Conservation (phyloP, 2,329 filamentous ascomycete genomes). For the Nothopassalora personata region DNA sequence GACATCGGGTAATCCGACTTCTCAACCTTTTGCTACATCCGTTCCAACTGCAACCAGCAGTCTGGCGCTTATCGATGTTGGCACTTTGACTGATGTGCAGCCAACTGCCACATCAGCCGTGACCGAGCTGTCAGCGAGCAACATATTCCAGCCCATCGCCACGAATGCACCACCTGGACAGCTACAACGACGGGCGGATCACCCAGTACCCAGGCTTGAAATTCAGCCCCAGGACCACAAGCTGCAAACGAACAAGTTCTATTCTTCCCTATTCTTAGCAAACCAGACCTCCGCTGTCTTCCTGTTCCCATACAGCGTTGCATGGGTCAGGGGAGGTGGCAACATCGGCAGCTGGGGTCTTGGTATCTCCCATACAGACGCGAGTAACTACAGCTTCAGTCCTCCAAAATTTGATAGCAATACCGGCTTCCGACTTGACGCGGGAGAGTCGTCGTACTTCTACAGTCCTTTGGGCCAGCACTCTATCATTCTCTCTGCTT, state of each 20-base stretch:
- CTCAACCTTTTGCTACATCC: conserved; percentile 29
- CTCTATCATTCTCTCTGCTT: conserved; percentile 72
- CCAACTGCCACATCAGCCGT: conserved; percentile 25
- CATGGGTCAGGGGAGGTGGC: conserved; percentile 46
- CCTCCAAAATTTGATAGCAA: conserved; percentile 27
- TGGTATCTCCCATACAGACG: conserved; percentile 67
- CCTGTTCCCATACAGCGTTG: conserved; percentile 56
- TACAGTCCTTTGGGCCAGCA: conserved; percentile 78
- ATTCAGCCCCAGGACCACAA: conserved; percentile 40
- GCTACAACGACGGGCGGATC: conserved; percentile 35
- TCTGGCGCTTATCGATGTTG: conserved; percentile 29
- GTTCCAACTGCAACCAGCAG: conserved; percentile 21
- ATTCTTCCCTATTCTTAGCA: conserved; percentile 70
- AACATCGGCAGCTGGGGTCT: conserved; percentile 69
- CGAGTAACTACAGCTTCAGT: conserved; percentile 50
- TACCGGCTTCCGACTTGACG: conserved; percentile 29
- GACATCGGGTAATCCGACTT: conserved; percentile 23
- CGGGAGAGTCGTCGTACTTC: conserved; percentile 61
- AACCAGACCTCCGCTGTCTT: conserved; percentile 65
- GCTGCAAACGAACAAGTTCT: conserved; percentile 67
- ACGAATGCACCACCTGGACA: conserved; percentile 38
- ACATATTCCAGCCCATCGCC: conserved; percentile 40
- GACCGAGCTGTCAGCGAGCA: conserved; percentile 22
- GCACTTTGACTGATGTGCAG: conserved; percentile 19
- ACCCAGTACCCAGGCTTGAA: conserved; percentile 38